A percentile compares a stretch with the other conserved stretches of the same genome.
These are phyloP conservation scores for Cercophora sp. DNA, from an alignment of 495 filamentous ascomycete species.

Conservation along the genomic window DNA sequence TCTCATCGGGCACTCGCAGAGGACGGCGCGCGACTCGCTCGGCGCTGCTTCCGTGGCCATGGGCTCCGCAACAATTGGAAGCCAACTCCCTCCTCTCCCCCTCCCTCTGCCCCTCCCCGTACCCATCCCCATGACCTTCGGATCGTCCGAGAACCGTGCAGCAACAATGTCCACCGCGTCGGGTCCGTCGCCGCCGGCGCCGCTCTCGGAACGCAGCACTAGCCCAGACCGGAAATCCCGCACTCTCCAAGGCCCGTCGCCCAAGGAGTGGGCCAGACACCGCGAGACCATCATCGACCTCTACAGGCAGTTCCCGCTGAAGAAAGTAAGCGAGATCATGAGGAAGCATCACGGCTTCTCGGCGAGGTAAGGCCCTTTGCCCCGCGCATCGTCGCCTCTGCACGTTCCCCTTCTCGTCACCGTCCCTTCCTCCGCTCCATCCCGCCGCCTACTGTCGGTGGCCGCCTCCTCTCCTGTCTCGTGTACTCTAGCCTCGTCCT, in stretches of 20 bases:
- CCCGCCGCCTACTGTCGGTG: neutral
- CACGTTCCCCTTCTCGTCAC: neutral
- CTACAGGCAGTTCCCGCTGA: slow-evolving; percentile 29
- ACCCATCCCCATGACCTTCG: slow-evolving; percentile 21
- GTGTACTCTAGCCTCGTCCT: no score
- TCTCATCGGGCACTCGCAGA: no score
- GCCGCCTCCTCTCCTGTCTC: neutral
- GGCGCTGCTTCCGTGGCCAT: no score
- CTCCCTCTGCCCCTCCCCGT: no score
- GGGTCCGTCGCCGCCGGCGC: slow-evolving; percentile 9
- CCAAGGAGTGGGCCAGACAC: slow-evolving; percentile 27
- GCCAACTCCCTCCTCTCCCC: no score
- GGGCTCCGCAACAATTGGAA: no score
- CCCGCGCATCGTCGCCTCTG: no score
- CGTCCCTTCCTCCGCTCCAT: neutral
- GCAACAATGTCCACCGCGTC: slow-evolving; percentile 20
- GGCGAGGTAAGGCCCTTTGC: slow-evolving; percentile 29
- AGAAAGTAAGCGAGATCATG: slow-evolving; percentile 32
- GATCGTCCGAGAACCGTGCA: slow-evolving; percentile 31
- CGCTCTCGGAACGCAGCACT: slow-evolving; percentile 10
- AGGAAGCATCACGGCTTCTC: slow-evolving; percentile 29
- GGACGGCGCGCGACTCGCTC: no score
- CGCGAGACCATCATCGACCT: slow-evolving; percentile 31
- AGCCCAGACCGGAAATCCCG: slow-evolving; percentile 23
- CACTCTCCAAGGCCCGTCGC: slow-evolving; percentile 30